Conservation (phyloP, 768 basidiomycete genomes). For the Mycena chlorophos region DNA sequence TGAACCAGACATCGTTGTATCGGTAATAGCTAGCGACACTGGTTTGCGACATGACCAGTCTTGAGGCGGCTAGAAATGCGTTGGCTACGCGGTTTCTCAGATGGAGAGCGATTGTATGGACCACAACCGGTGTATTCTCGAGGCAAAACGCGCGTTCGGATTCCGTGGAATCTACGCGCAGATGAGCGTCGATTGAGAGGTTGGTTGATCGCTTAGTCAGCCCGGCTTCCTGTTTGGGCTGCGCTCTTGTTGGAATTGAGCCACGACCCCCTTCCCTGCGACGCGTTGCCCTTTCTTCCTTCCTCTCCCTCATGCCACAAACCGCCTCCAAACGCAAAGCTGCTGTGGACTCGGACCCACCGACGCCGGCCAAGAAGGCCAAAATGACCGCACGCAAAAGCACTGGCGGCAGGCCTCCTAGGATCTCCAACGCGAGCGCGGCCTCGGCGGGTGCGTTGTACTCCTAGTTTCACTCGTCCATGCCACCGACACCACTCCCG, state of each 20-base stretch:
- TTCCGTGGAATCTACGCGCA: too few relatives aligned
- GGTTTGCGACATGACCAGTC: slow-evolving; percentile 30
- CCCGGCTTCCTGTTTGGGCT: not conserved
- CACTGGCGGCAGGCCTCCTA: slow-evolving; percentile 67
- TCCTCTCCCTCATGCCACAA: slow-evolving; percentile 56
- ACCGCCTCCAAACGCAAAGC: slow-evolving; percentile 54
- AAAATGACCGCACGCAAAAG: slow-evolving; percentile 80
- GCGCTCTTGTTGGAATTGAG: not conserved
- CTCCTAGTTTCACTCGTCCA: slow-evolving; percentile 18
- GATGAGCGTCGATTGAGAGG: not conserved
- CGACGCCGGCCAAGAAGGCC: slow-evolving; percentile 52
- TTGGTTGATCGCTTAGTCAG: not conserved
- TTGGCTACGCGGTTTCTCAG: too few relatives aligned
- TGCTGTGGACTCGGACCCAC: slow-evolving; percentile 43
- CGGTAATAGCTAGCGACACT: slow-evolving; percentile 74
- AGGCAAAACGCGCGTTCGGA: too few relatives aligned
- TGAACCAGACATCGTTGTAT: slow-evolving; percentile 83
- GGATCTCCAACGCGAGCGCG: slow-evolving; percentile 25
- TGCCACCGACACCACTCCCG: slow-evolving; percentile 6
- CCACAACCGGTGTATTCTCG: too few relatives aligned
- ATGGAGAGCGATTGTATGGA: too few relatives aligned
- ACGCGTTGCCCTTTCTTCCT: slow-evolving; percentile 6
- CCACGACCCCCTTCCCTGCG: too few relatives aligned
- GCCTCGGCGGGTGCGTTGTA: slow-evolving; percentile 25
- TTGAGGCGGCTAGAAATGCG: too few relatives aligned